phyloP scores from a whole-genome alignment of 495 filamentous ascomycete genomes.

The Saxophila tyrrhenica region DNA sequence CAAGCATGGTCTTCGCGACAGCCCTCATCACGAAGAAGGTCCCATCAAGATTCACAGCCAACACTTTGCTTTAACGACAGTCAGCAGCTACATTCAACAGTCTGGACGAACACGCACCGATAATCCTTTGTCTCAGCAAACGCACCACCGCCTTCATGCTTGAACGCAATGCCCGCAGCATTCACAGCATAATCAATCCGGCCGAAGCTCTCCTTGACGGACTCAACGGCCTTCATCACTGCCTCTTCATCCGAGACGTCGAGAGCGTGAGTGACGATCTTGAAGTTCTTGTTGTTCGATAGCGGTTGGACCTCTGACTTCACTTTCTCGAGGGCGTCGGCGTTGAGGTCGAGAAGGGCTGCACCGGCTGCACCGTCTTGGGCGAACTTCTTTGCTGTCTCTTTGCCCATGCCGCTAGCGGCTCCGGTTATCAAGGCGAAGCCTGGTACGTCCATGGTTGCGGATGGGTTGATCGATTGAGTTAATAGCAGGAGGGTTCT shows the following conservation, averaged over 20 bases:
- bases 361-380: conserved; percentile 17
- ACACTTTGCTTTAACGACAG: neutral
- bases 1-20: conserved; percentile 12
- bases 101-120: neutral
- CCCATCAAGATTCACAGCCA: conserved; percentile 12
- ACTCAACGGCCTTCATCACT: conserved; percentile 20
- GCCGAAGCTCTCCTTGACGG: conserved; percentile 25
- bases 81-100: too few species aligned
- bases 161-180: conserved; percentile 1
- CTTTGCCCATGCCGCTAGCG: conserved; percentile 17
- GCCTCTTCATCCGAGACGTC: conserved; percentile 26
- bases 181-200: conserved; percentile 39
- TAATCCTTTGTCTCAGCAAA: neutral
- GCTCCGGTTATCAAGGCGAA: neutral
- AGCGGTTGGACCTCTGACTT: conserved; percentile 11
- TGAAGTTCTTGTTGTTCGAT: conserved; percentile 7
- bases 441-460: conserved; percentile 2
- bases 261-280: conserved; percentile 18
- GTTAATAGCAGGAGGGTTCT: too few species aligned
- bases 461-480: neutral
- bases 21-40: conserved; percentile 11
- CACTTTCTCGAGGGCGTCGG: conserved; percentile 14
- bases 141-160: neutral
- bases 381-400: conserved; percentile 14
- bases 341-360: conserved; percentile 16